Percentiles rank a stretch among this genome's conserved stretches.
phyloP scores from a whole-genome alignment of 2,329 filamentous ascomycete genomes.

The Aureobasidium mangrovei region DNA sequence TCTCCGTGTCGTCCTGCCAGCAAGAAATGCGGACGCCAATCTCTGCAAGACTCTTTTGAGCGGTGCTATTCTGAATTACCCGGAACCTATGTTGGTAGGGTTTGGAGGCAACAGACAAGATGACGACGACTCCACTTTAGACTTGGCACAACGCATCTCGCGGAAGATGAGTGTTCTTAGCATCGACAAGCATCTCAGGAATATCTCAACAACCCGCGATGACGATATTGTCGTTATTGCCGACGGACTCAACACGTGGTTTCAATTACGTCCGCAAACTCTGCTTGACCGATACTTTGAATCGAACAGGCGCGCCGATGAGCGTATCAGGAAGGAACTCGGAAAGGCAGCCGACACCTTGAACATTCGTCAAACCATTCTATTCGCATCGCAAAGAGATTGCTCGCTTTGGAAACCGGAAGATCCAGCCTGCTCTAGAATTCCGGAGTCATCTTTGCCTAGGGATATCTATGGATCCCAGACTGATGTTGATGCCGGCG shows the following conservation, averaged over 20 bases:
- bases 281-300: constrained; percentile 50
- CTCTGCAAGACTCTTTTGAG: constrained; percentile 22
- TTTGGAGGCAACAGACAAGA: constrained; percentile 15
- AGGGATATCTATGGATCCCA: constrained; percentile 39
- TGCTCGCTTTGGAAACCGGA: constrained; percentile 37
- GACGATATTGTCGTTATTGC: constrained; percentile 54
- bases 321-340: constrained; percentile 35
- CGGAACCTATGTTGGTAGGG: constrained; percentile 21
- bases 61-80: constrained; percentile 21
- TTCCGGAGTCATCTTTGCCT: constrained; percentile 44
- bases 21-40: constrained; percentile 13
- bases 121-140: neutral
- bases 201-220: constrained; percentile 14
- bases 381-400: constrained; percentile 48
- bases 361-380: constrained; percentile 43
- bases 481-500: constrained; percentile 40
- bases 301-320: constrained; percentile 35
- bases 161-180: constrained; percentile 5
- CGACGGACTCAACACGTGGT: constrained; percentile 53
- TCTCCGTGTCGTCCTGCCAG: constrained; percentile 13
- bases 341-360: constrained; percentile 16
- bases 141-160: constrained; percentile 4
- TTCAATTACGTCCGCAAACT: constrained; percentile 56
- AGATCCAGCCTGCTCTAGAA: constrained; percentile 44
- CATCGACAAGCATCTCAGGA: constrained; percentile 9